Conservation (phyloP, 495 filamentous ascomycete genomes). For the Friedmanniomyces endolithicus region DNA sequence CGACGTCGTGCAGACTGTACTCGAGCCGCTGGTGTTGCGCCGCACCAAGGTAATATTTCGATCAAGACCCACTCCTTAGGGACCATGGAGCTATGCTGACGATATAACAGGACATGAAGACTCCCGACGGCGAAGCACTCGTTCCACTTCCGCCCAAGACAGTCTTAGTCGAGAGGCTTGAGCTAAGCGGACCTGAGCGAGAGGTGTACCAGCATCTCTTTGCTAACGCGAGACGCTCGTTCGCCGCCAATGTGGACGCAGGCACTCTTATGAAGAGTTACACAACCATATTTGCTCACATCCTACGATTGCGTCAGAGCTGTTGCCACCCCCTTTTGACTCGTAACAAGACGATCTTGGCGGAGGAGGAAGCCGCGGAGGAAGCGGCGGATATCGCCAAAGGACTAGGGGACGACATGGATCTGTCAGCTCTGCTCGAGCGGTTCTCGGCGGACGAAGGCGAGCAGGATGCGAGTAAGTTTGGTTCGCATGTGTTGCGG, state of each 20-base stretch:
- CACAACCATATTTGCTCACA: slow-evolving; percentile 93
- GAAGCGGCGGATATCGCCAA: slow-evolving; percentile 65
- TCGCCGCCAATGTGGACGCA: slow-evolving; percentile 73
- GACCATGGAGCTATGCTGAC: no score
- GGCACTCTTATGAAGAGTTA: slow-evolving; percentile 89
- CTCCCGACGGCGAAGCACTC: slow-evolving; percentile 72
- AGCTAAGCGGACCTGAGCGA: slow-evolving; percentile 69
- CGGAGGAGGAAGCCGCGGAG: slow-evolving; percentile 77
- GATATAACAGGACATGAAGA: slow-evolving; percentile 99
- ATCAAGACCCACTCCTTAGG: no score
- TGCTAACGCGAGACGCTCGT: slow-evolving; percentile 65
- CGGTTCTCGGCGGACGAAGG: slow-evolving; percentile 54
- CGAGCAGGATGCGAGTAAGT: slow-evolving; percentile 51
- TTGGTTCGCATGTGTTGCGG: slow-evolving; percentile 71
- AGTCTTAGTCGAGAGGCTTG: slow-evolving; percentile 71
- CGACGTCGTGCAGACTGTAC: slow-evolving; percentile 91
- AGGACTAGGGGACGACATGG: slow-evolving; percentile 91
- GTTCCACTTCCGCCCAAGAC: slow-evolving; percentile 74
- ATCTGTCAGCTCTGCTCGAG: slow-evolving; percentile 70
- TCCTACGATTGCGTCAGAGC: slow-evolving; percentile 82
- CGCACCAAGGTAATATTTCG: no score
- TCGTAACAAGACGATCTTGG: slow-evolving; percentile 67
- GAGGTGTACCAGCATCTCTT: slow-evolving; percentile 88
- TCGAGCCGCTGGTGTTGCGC: slow-evolving; percentile 89
- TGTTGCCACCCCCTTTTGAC: slow-evolving; percentile 89